A percentile compares a stretch with the other conserved stretches of the same genome.
Conservation (phyloP, 345 rosid species). For the Cochlearia excelsa region DNA sequence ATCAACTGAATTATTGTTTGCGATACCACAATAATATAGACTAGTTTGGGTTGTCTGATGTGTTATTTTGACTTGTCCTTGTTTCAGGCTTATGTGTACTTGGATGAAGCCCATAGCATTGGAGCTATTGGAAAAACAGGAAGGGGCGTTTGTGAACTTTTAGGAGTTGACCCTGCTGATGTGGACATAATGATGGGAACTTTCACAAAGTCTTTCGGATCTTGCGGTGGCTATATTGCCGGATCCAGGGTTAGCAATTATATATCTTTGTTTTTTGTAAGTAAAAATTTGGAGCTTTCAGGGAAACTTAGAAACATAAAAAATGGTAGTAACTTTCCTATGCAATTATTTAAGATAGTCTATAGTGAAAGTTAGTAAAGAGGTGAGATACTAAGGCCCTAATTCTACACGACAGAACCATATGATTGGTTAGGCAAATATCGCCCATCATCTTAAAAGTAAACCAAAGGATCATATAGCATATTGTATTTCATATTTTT, state of each 20-base stretch:
- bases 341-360: not conserved
- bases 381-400: not conserved
- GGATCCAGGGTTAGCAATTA: conserved; percentile 71
- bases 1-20: conserved; percentile 3
- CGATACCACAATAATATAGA: conserved; percentile 7
- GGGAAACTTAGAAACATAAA: not conserved
- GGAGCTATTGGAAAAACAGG: conserved; percentile 96
- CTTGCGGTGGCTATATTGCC: conserved; percentile 96
- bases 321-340: not conserved
- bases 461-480: conserved; percentile 7
- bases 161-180: conserved; percentile 86
- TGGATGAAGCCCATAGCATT: conserved; percentile 99
- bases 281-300: not conserved
- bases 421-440: not conserved
- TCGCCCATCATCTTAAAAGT: conserved; percentile 1
- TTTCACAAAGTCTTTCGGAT: conserved; percentile 95
- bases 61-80: not conserved
- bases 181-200: conserved; percentile 99
- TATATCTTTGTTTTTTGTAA: not conserved
- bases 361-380: conserved; percentile 1
- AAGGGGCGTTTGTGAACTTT: conserved; percentile 92
- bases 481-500: conserved; percentile 1
- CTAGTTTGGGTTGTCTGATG: conserved; percentile 15
- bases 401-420: not conserved
- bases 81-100: conserved; percentile 70